Base-by-base conservation (phyloP, 2,329 filamentous ascomycete genomes). In the Sporothrix inflata region DNA sequence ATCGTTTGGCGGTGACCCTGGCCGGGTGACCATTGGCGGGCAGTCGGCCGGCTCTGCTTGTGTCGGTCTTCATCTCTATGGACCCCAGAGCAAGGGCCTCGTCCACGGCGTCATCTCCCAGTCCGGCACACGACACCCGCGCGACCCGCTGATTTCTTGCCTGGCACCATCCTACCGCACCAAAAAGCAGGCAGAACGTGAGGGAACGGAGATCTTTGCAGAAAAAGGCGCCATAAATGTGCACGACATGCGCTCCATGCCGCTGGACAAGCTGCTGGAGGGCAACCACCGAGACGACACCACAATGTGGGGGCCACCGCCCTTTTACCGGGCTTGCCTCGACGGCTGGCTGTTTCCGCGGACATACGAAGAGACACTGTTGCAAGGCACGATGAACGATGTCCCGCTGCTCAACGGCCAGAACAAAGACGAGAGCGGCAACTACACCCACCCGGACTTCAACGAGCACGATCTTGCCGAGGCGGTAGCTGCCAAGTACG, bases 101-200 rank as follows among this genome's bases (percentile, higher is more conserved):
- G 21, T 61, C 16, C 57, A 61, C 30, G 57, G 57, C 3, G 57
- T 40, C 34, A 61, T 61, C 57, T 40, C 57, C 4, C 57, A 61
- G 16, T 61, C 57, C 30, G 57, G 57, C 30, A 61, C 57, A 61
- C 14, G 57, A 8, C 57, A 61, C 57, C 57, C 57, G 12, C 57
- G 57, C 34, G 57, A 61, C 16, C 57, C 57, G 14, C 9, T 61
- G 11, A 61, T 61, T 4, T 61, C 57, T 4, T 61, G 57, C 12
- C 57, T 61, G 27, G 57, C 57, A n/a, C 57, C 57, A n/a, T 61
- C 57, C 6, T 61, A 61, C 57, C 57, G 57, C 1, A 61, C 57
- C 4, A 61, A 61, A 19, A 30, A 61, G 19, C 57, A 61, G 16
- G 57, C 57, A 9, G 57, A 61, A 30, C 34, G 30, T n/a, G 57